Conservation (phyloP, 306 rosid species). For the Ammopiptanthus mongolicus region DNA sequence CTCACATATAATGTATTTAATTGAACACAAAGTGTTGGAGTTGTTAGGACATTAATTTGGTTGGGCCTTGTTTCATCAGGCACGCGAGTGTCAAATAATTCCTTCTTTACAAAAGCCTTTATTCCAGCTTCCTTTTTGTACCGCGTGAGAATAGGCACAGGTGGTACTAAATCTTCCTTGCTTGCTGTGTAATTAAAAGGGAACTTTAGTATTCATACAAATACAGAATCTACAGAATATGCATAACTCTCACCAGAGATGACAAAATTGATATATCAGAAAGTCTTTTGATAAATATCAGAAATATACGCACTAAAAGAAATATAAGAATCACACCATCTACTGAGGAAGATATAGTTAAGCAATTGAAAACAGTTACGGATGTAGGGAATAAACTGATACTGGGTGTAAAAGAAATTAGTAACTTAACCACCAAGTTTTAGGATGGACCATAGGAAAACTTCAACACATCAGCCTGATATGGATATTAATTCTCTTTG, state of each 20-base stretch:
- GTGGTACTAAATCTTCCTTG: conserved; percentile 91
- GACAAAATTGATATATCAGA: neutral
- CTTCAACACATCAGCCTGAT: neutral
- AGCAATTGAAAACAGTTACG: neutral
- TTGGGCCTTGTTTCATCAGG: conserved; percentile 73
- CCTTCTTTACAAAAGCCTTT: conserved; percentile 98
- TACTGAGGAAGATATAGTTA: neutral
- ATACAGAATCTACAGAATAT: conserved; percentile 10
- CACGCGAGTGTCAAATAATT: conserved; percentile 77
- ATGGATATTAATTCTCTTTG: neutral
- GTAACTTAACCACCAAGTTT: neutral
- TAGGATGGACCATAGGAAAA: conserved; percentile 15
- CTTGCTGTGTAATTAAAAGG: conserved; percentile 55
- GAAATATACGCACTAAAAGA: neutral
- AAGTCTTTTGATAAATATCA: neutral
- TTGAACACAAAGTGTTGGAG: conserved; percentile 86
- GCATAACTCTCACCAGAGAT: conserved; percentile 14
- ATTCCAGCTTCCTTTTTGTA: conserved; percentile 87
- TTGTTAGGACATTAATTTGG: conserved; percentile 69
- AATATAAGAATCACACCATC: neutral
- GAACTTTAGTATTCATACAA: conserved; percentile 17
- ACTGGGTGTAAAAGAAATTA: neutral
- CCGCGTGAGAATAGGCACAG: conserved; percentile 86
- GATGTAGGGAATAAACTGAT: neutral
- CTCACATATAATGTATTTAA: conserved; percentile 91